Conservation (phyloP, 495 filamentous ascomycete genomes). For the Xylaria flabelliformis region DNA sequence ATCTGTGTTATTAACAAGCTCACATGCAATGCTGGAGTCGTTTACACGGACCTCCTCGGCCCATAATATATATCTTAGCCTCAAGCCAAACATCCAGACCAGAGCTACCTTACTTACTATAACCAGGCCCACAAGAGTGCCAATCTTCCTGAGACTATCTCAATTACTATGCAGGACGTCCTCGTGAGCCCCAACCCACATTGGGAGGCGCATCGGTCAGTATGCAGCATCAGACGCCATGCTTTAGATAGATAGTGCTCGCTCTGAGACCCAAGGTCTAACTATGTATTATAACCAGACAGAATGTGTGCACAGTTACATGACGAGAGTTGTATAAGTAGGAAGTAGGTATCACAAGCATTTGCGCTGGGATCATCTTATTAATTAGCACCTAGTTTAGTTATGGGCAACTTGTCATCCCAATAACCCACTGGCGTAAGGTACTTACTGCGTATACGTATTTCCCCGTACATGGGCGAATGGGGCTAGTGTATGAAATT, state of each 20-base stretch:
- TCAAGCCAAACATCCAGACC: not conserved
- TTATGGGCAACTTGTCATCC: no score
- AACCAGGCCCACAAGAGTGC: not conserved
- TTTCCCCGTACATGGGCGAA: conserved; percentile 20
- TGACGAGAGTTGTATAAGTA: not conserved
- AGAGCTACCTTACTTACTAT: not conserved
- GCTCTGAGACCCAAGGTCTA: not conserved
- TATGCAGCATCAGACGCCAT: not conserved
- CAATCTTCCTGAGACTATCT: not conserved
- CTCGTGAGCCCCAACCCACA: conserved; percentile 14
- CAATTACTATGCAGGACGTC: not conserved
- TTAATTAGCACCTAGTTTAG: no score
- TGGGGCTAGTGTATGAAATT: conserved; percentile 22
- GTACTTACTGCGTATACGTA: not conserved
- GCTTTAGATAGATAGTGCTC: not conserved
- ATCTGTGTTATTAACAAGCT: not conserved
- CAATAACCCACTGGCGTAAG: conserved; percentile 6
- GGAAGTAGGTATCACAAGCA: no score
- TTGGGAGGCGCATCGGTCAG: not conserved
- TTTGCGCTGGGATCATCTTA: no score
- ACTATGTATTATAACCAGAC: no score
- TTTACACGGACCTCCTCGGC: no score
- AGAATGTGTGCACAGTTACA: not conserved
- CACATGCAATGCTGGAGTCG: no score
- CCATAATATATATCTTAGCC: not conserved